Base-by-base conservation (phyloP, 345 rosid genomes). In the Ceriops zippeliana region DNA sequence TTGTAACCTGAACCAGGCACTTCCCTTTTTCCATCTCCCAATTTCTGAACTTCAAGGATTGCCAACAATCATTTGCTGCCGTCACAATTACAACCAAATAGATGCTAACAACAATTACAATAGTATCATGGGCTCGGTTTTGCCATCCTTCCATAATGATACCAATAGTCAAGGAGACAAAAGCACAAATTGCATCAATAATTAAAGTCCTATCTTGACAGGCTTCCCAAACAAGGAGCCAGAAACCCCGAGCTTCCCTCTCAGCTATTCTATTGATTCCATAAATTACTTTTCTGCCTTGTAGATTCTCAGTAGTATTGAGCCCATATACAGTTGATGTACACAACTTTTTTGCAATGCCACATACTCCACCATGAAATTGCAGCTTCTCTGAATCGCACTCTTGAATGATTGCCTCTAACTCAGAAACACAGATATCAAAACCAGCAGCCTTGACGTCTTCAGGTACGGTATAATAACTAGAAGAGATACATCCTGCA, bases 101-200 rank as follows among this genome's bases (percentile, higher is more conserved):
- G 65, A 93, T 93, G 79, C 97, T 89, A 0, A 96, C 90, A 47
- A 86, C 98, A 70, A 93, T 93, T 34, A 93, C 93, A 28, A 90
- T 86, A 30, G 96, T 96, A 74, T 93, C 98, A 63, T 93, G 97
- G 13, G 98, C 89, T 0, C 96, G 92, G 35, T 85, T 75, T 31
- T 96, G 93, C 97, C 98, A 93, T 54, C 96, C 98, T 83, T 93
- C 98, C 74, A 87, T 85, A 63, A 85, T 89, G 34, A 93, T 80
- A 13, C 98, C 98, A 42, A 93, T 93, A 10, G 90, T 78, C 76
- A 93, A 81, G 5, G 96, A 93, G 61, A 90, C 84, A 26, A 93
- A 82, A 52, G 96, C 93, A 54, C 98, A 93, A 13, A 82, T 88
- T 34, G 90, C 97, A 54, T 90, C 86, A 67, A 90, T 93, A 93